phyloP scores from a whole-genome alignment of 192 early-diverging fungal genomes.

The Spinellus fusiger region DNA sequence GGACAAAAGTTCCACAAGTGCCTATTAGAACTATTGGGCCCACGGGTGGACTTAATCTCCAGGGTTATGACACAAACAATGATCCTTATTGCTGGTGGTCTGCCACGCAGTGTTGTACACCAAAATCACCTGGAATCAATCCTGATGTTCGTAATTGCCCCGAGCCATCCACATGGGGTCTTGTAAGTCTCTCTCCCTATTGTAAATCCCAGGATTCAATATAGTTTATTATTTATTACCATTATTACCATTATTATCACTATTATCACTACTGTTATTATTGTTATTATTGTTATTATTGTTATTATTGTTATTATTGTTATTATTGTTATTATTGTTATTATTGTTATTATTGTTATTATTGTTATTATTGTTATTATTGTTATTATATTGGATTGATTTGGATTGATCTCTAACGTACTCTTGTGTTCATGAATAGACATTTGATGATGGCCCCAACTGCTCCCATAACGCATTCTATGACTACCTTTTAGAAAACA shows the following conservation, averaged over 20 bases:
- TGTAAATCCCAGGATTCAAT: not conserved
- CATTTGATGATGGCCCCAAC: constrained; percentile 66
- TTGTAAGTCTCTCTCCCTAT: not conserved
- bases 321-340: not conserved
- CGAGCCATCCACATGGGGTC: constrained; percentile 40
- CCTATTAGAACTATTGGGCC: constrained; percentile 16
- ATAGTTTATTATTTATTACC: not conserved
- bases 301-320: not conserved
- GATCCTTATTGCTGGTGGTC: constrained; percentile 45
- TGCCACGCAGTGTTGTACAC: constrained; percentile 33
- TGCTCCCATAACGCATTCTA: constrained; percentile 39
- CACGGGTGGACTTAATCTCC: constrained; percentile 26
- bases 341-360: no score
- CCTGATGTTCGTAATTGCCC: constrained; percentile 37
- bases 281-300: not conserved
- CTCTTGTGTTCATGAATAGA: no score
- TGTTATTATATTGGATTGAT: no score
- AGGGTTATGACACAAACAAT: constrained; percentile 7
- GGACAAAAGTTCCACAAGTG: constrained; percentile 32
- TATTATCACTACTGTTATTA: not conserved
- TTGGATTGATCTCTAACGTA: no score
- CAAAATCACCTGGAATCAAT: constrained; percentile 19
- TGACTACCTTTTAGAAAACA: constrained; percentile 35
- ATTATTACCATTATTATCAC: not conserved
- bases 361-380: no score